Conservation (phyloP, 371 early-diverging fungal species). For the Mycotypha africana region DNA sequence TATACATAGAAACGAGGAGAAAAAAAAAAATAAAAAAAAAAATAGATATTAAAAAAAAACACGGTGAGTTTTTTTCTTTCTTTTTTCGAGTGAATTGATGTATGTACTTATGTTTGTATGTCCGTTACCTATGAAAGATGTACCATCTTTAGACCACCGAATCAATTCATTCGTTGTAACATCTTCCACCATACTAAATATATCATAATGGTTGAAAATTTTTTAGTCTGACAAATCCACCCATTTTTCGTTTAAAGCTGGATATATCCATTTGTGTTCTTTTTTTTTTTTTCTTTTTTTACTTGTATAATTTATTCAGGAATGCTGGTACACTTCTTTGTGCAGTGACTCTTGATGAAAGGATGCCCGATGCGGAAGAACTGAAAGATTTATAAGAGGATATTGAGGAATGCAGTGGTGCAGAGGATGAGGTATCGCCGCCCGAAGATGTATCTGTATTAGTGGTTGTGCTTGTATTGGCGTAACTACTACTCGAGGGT, state of each 20-base stretch:
- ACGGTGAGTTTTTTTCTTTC: neutral
- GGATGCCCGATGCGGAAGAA: slow-evolving; percentile 11
- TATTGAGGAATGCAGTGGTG: neutral
- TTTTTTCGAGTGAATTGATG: no score
- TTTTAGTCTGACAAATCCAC: neutral
- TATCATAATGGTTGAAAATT: neutral
- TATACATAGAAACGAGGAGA: no score
- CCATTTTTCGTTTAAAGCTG: neutral
- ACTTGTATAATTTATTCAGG: slow-evolving; percentile 82
- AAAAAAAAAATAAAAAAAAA: slow-evolving; percentile 1
- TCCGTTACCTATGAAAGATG: slow-evolving; percentile 63
- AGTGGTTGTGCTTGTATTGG: no score
- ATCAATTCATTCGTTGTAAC: slow-evolving; percentile 58
- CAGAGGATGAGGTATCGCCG: slow-evolving; percentile 2
- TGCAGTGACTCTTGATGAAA: slow-evolving; percentile 10
- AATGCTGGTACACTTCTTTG: slow-evolving; percentile 76
- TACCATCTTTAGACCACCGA: slow-evolving; percentile 71
- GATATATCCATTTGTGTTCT: no score
- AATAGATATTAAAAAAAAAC: neutral
- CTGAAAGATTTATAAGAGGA: no score
- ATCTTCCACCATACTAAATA: slow-evolving; percentile 67
- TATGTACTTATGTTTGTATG: no score
- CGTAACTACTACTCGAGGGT: no score
- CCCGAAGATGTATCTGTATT: neutral
- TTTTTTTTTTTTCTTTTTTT: slow-evolving; percentile 7